Evolutionary conservation across 805 yeast genomes (phyloP), one percentile per base, ranked within the genome.

Genomic region (Ogataea zsoltii): DNA sequence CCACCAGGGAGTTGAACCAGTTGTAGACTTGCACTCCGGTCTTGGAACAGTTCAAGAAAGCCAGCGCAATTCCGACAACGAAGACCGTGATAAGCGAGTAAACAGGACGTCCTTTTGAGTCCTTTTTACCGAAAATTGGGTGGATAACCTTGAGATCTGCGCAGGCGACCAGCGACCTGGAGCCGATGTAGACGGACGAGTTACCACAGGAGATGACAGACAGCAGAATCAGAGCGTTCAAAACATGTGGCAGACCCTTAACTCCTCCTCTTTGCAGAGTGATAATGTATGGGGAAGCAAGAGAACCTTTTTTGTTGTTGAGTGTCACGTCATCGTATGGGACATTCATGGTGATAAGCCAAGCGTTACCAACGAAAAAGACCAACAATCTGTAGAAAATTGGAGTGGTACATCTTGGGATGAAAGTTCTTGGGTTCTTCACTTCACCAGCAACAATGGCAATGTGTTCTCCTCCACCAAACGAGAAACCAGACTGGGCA

Each of bases 231-330:
- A 79, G 77, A 2, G 80, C 83, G 61, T 79, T 79, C 61, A 83
- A 75, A 49, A 83, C 72, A 44, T 80, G 77, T 21, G 88, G 88
- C 35, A 82, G 70, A 21, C 77, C 80, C 45, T 69, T 71, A 64
- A 66, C 73, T 42, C 75, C 77, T 6, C 72, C 77, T 48, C 67
- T 67, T 25, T 72, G 62, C 43, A 81, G 70, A 28, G 88, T 85
- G 60, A 83, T 74, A 45, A 83, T 86, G 54, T 77, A 83, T 25
- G 89, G 88, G n/a, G 89, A 83, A 1, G 85, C 81, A 21, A 76
- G 65, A 37, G 77, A 56, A 21, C 82, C 82, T 58, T 68, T 66
- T 37, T 75, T 70, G 63, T 57, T 71, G 61, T 31, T 68, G 56
- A 18, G 70, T 61, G 53, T 73, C 59, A 68, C 67, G 55, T 80